Base-by-base conservation (phyloP, 108 stramenopile genomes). In the Conticribra weissflogii region DNA sequence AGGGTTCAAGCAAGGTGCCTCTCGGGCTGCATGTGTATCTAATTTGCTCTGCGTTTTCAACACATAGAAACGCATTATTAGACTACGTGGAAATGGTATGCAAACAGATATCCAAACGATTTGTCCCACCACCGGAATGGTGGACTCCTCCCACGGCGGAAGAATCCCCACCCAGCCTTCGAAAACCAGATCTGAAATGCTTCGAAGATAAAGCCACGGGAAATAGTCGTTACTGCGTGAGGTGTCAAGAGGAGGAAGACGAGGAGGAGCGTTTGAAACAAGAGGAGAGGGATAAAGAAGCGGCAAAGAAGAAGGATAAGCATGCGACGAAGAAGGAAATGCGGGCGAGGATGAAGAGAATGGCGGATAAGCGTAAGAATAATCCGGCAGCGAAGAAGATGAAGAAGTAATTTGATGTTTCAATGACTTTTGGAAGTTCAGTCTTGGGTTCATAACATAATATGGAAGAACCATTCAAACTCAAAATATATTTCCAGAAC, bases 71-170 rank as follows among this genome's bases (percentile, higher is more conserved):
- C 30, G 92, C 95, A 18, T 71, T 96, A 31, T 59, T 99, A 53
- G 98, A 99, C 74, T 99, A 99, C 80, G 75, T 98, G 28, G 88
- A 97, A 83, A 85, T 97, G 90, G 84, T 89, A 15, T 85, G 72
- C 58, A 71, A 83, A 50, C 66, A 79, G 66, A 94, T 96, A 64
- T 87, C 96, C 23, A 88, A 86, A 61, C 78, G 92, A 28, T 91
- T 88, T 24, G 83, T 88, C 14, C 80, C 86, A 8, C 82, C 91
- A 24, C 94, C 94, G 1, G 53, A 46, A 1, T 94, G 89, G 89
- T 93, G 86, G 86, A 32, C 80, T 30, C 68, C 87, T 51, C 63
- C 90, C 51, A 53, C 90, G 62, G 18, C 66, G 33, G 79, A 72
- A 28, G 46, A 60, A 21, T 48, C 74, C 19, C 79, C 93, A 27